Conservation (phyloP, 352 stramenopile species). For the Elongisporangium senticosum region DNA sequence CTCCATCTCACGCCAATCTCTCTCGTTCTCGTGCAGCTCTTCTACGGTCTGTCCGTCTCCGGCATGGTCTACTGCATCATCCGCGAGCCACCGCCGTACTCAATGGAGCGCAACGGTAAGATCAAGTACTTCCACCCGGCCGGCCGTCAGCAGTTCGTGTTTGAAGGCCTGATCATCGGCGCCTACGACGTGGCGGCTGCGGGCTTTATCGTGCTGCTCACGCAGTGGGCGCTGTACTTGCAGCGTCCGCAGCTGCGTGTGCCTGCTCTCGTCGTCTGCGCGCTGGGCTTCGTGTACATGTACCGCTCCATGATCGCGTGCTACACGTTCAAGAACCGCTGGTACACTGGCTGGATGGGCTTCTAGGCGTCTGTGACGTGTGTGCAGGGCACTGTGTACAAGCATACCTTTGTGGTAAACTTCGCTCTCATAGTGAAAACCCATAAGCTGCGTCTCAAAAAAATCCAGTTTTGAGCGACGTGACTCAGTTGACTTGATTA, state of each 20-base stretch:
- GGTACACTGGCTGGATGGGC: slow-evolving; percentile 84
- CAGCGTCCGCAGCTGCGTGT: slow-evolving; percentile 52
- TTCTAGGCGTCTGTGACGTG: slow-evolving; percentile 33
- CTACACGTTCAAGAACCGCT: slow-evolving; percentile 88
- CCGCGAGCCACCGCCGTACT: slow-evolving; percentile 71
- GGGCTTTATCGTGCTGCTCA: slow-evolving; percentile 71
- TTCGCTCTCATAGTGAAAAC: not conserved
- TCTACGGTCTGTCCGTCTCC: slow-evolving; percentile 84
- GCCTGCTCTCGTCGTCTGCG: slow-evolving; percentile 46
- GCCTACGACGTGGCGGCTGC: slow-evolving; percentile 61
- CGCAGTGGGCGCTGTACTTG: slow-evolving; percentile 79
- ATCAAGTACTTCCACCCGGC: slow-evolving; percentile 86
- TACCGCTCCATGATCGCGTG: slow-evolving; percentile 80
- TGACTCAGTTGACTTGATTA: not conserved
- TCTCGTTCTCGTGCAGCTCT: slow-evolving; percentile 31
- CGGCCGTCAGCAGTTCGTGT: slow-evolving; percentile 76
- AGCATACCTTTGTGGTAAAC: not conserved
- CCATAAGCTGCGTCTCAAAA: not conserved
- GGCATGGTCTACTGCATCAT: slow-evolving; percentile 90
- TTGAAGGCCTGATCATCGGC: slow-evolving; percentile 79
- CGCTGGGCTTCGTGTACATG: slow-evolving; percentile 70
- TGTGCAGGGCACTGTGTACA: slow-evolving; percentile 1
- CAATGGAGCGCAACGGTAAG: slow-evolving; percentile 67
- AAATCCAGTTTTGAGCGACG: not conserved
- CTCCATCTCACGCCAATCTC: not conserved